These are phyloP conservation scores for Porphyridium purpureum DNA, from an alignment of 23 red algal species.

Conservation along the genomic window DNA sequence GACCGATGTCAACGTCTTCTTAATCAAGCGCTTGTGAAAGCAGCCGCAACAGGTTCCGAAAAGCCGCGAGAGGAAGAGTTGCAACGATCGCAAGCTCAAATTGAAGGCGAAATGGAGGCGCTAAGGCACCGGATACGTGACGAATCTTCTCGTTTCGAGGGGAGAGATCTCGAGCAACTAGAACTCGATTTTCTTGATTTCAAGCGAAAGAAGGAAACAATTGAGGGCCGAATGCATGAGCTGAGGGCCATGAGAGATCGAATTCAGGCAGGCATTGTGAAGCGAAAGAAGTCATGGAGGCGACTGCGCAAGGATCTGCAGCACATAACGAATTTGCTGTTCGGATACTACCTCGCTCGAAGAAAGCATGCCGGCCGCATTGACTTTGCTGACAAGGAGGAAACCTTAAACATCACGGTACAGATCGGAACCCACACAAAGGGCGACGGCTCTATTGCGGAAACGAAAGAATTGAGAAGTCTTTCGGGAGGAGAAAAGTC, in stretches of 20 bases:
- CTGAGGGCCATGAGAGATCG: conserved; percentile 9
- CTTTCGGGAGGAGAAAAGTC: conserved; percentile 76
- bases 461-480: conserved; percentile 34
- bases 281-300: conserved; percentile 3
- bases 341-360: conserved; percentile 47
- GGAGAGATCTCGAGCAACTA: conserved; percentile 30
- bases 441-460: conserved; percentile 29
- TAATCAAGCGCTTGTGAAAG: too few relatives aligned
- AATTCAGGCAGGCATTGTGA: too few relatives aligned
- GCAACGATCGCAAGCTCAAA: conserved; percentile 15
- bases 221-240: not conserved
- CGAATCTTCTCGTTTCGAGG: conserved; percentile 34
- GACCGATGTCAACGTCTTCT: too few relatives aligned
- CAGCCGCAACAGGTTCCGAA: too few relatives aligned
- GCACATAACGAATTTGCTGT: conserved; percentile 23
- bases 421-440: conserved; percentile 52
- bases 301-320: conserved; percentile 8
- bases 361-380: conserved; percentile 58
- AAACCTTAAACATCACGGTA: conserved; percentile 28
- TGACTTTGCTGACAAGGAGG: conserved; percentile 18
- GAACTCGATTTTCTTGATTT: conserved; percentile 29
- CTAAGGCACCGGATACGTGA: conserved; percentile 18
- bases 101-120: conserved; percentile 18
- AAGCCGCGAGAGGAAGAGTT: too few relatives aligned
- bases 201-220: conserved; percentile 24